Evolutionary conservation across 2,329 filamentous ascomycete genomes (phyloP), one percentile per base, ranked within the genome.

Genomic region (Fulvia fulva): DNA sequence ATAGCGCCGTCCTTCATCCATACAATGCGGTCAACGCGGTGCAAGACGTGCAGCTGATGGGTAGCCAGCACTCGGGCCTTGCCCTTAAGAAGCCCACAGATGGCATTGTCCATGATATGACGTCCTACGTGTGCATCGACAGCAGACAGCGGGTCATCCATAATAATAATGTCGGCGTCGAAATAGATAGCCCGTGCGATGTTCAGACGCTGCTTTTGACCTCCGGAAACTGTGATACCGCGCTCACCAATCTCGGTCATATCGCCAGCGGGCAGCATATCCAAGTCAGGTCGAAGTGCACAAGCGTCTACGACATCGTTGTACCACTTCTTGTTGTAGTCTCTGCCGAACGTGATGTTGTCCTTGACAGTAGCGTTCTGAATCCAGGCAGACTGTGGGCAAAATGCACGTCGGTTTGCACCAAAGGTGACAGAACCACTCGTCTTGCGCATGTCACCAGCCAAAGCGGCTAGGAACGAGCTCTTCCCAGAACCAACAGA

Each of bases 331-430:
- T 81, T 81, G 53, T 96, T 81, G 60, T 65, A 83, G 71, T 81
- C 78, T 80, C 91, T 93, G 11, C 93, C 93, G 68, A 97, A 97
- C 0, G 91, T 75, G 59, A 99, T 96, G 68, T 99, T 99, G 32
- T 96, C 85, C 61, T 85, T 86, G 3, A 97, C 83, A 0, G 88
- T 90, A 0, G 91, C 82, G 69, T 97, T 97, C 71, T 97, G 93
- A 51, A 99, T 96, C 94, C 94, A 99, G 0, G 94, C 90, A 70
- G 96, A 96, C 71, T 99, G 93, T 0, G 93, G 93, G 65, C 94
- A 97, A 68, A 96, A 97, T 0, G 93, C 90, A 19, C 47, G 47
- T 61, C 92, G 82, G 2, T 86, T 87, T 0, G 90, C 90, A 43
- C 92, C 90, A 65, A 94, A 82, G 0, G 84, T 82, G 5, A 95